These are phyloP conservation scores for Eucalyptus melliodora DNA, from an alignment of 345 rosid species.

Conservation along the genomic window DNA sequence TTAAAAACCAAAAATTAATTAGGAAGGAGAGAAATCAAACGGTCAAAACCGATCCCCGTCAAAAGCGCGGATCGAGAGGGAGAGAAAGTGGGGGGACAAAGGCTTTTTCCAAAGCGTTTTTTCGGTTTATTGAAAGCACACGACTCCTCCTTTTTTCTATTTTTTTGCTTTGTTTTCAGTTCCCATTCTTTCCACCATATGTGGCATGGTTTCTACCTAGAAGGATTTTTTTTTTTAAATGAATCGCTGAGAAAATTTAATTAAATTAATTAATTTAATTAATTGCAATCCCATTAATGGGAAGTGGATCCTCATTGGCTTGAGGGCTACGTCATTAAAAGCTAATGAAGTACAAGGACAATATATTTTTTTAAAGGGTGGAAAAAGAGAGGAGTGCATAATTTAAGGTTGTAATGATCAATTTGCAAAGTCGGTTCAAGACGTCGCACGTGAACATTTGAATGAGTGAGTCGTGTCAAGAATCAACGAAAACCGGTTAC, in stretches of 20 bases:
- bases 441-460: accelerated
- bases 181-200: not conserved
- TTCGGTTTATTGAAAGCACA: not conserved
- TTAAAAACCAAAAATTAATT: not conserved
- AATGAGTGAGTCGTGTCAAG: not conserved
- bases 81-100: not conserved
- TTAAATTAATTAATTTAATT: not conserved
- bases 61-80: not conserved
- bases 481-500: not conserved
- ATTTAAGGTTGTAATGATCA: not conserved
- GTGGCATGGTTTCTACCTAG: slow-evolving; percentile 12
- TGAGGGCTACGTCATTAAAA: not conserved
- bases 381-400: not conserved
- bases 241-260: not conserved
- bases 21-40: not conserved
- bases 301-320: not conserved
- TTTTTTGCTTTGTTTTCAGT: slow-evolving; percentile 1
- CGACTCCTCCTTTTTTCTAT: not conserved
- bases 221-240: not conserved
- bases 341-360: not conserved
- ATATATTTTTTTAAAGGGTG: not conserved
- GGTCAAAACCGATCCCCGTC: not conserved
- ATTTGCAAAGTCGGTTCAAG: not conserved
- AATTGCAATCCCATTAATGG: not conserved
- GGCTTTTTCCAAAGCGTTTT: slow-evolving; percentile 1